Evolutionary conservation across 2,329 filamentous ascomycete genomes (phyloP).

Genomic region (Berkeleyomyces basicola): DNA sequence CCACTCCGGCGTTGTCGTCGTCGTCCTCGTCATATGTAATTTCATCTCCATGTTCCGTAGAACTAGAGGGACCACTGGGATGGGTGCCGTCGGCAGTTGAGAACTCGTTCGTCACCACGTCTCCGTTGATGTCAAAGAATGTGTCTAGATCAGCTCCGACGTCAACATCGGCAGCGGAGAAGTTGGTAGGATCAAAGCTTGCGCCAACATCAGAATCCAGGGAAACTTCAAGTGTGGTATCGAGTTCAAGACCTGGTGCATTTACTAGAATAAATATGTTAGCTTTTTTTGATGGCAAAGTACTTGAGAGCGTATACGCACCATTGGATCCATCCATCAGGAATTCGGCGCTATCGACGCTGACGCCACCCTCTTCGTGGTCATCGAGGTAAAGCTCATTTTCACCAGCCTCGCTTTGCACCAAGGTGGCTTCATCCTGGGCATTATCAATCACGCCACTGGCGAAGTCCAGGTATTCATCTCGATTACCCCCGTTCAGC

Average conservation of each 20-base stretch:
- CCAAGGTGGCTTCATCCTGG: conserved; percentile 13
- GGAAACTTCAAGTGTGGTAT: neutral
- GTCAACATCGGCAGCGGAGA: conserved; percentile 4
- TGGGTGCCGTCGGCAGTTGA: neutral
- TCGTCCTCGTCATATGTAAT: conserved; percentile 14
- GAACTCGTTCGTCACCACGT: neutral
- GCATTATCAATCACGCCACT: conserved; percentile 16
- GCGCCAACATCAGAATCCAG: conserved; percentile 3
- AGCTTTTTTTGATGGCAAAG: neutral
- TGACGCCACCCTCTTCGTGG: conserved; percentile 8
- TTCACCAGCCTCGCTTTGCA: conserved; percentile 11
- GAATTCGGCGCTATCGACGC: conserved; percentile 9
- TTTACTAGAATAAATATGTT: conserved; percentile 2
- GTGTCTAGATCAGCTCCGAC: conserved; percentile 8
- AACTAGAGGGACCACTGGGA: conserved; percentile 5
- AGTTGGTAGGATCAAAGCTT: conserved; percentile 8
- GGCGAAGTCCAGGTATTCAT: conserved; percentile 14
- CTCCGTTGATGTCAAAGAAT: conserved; percentile 4
- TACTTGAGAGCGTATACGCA: neutral
- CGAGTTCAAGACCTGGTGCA: conserved; percentile 6
- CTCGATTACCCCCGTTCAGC: conserved; percentile 2
- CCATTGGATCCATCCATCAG: conserved; percentile 3
- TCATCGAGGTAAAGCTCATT: conserved; percentile 15
- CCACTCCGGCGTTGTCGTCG: conserved; percentile 8
- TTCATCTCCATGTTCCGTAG: conserved; percentile 13